Conservation (phyloP, 2,329 filamentous ascomycete species). For the Claviceps digitariae region DNA sequence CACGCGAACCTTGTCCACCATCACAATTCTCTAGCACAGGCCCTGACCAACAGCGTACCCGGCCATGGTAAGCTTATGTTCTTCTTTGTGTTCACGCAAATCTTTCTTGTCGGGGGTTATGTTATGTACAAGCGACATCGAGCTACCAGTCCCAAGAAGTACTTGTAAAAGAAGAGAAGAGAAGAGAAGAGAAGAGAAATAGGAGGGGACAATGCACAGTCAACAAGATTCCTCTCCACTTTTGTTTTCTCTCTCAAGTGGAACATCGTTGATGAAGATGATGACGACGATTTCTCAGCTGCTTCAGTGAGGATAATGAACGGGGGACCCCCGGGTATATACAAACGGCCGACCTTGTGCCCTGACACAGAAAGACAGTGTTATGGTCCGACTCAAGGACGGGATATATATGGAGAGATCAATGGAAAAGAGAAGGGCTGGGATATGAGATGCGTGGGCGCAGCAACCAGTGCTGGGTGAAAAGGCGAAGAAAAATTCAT, state of each 20-base stretch:
- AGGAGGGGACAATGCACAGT: neutral
- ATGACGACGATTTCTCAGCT: neutral
- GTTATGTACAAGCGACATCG: slow-evolving; percentile 68
- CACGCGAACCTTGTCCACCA: slow-evolving; percentile 38
- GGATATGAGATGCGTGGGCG: neutral
- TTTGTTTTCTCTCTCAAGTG: neutral
- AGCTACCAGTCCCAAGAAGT: slow-evolving; percentile 77
- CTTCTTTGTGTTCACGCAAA: slow-evolving; percentile 61
- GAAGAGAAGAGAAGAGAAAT: neutral
- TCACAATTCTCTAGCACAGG: slow-evolving; percentile 33
- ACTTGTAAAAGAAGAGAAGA: slow-evolving; percentile 39
- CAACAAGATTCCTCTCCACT: neutral
- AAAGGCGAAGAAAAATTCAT: neutral
- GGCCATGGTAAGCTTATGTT: slow-evolving; percentile 46
- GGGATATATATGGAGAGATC: no score
- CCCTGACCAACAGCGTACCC: slow-evolving; percentile 33
- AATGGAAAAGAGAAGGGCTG: neutral
- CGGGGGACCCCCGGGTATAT: neutral
- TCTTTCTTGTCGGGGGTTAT: slow-evolving; percentile 55
- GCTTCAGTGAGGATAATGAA: neutral
- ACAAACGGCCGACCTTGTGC: neutral
- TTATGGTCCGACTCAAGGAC: neutral
- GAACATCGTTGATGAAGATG: neutral
- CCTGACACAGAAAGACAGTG: neutral
- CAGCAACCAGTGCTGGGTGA: neutral